Conservation (phyloP, 2,329 filamentous ascomycete species). For the Aspergillus pseudotamarii region DNA sequence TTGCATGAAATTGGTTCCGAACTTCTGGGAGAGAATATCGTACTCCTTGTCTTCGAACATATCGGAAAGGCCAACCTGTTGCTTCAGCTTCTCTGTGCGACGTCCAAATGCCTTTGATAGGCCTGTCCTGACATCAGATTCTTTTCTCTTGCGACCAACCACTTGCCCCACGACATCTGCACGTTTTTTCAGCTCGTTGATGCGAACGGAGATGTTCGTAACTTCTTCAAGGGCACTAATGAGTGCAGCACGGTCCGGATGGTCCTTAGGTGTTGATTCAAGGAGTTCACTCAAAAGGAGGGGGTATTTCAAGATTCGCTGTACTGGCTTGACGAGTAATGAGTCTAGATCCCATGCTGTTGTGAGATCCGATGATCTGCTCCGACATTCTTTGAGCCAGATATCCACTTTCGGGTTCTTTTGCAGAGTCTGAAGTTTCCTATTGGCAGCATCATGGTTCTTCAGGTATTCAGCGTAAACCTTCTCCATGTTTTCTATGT, state of each 20-base stretch:
- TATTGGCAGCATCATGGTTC: constrained; percentile 66
- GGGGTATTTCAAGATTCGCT: constrained; percentile 91
- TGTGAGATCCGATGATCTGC: constrained; percentile 88
- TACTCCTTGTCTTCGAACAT: constrained; percentile 81
- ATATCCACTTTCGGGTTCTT: constrained; percentile 65
- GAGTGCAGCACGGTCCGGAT: constrained; percentile 77
- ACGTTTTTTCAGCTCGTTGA: constrained; percentile 95
- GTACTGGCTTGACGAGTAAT: constrained; percentile 94
- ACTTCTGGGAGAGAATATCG: constrained; percentile 78
- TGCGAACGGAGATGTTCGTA: constrained; percentile 64
- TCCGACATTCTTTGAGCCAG: constrained; percentile 92
- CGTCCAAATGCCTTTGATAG: constrained; percentile 89
- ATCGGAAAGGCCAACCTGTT: constrained; percentile 65
- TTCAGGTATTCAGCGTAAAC: constrained; percentile 67
- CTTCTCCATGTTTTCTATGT: constrained; percentile 63
- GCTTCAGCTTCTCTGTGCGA: constrained; percentile 81
- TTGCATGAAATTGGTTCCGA: constrained; percentile 88
- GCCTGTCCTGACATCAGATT: constrained; percentile 82
- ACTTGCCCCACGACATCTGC: constrained; percentile 91
- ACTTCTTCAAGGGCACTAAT: constrained; percentile 73
- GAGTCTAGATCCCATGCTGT: constrained; percentile 94
- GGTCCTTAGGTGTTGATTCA: constrained; percentile 75
- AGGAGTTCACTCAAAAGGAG: constrained; percentile 80
- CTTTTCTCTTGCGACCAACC: constrained; percentile 80
- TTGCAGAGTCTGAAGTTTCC: constrained; percentile 56